These are phyloP conservation scores for Moesziomyces sp. DNA, from an alignment of 1,284 basidiomycete species.

Conservation along the genomic window DNA sequence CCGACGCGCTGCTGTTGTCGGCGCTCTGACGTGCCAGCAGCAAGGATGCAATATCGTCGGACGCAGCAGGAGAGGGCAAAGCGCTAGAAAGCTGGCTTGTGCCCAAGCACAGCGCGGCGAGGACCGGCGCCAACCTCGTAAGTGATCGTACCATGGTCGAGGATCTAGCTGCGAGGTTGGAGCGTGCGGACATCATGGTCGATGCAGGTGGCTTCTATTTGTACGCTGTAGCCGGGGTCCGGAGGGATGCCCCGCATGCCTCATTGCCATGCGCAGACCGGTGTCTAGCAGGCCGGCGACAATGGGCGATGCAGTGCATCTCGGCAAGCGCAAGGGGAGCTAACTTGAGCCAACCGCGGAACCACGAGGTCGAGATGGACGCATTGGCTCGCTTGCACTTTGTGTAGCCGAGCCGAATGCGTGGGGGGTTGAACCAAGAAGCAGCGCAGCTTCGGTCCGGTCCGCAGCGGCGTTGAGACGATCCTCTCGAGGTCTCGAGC, in stretches of 20 bases:
- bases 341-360: not conserved
- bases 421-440: too few relatives aligned
- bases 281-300: not conserved
- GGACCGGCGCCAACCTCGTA: not conserved
- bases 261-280: too few relatives aligned
- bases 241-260: not conserved
- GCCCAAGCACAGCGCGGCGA: not conserved
- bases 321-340: not conserved
- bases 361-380: too few relatives aligned
- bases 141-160: not conserved
- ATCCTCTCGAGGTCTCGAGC: too few relatives aligned
- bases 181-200: too few relatives aligned
- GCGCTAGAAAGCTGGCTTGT: not conserved
- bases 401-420: not conserved
- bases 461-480: too few relatives aligned
- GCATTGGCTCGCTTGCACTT: not conserved
- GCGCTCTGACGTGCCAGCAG: not conserved
- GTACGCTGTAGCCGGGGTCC: too few relatives aligned
- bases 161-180: not conserved
- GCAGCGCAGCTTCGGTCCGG: too few relatives aligned
- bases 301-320: not conserved
- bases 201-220: too few relatives aligned
- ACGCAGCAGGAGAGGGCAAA: not conserved
- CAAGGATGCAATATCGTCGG: not conserved
- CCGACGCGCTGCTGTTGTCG: not conserved